phyloP scores from a whole-genome alignment of 1,284 basidiomycete genomes.

The Cryptococcus sp. region DNA sequence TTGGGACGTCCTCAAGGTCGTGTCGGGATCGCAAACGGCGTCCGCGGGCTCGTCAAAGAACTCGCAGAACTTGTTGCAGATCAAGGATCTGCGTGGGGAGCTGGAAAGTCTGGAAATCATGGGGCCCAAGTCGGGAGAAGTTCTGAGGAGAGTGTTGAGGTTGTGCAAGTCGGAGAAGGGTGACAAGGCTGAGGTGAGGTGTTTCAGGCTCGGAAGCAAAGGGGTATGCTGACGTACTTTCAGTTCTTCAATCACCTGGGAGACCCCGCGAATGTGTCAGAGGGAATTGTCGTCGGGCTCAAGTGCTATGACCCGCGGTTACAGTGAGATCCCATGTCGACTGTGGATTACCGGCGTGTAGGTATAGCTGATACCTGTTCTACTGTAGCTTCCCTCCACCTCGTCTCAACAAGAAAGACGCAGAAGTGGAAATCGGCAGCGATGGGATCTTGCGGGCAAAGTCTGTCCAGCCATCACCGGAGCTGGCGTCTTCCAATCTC shows the following conservation, averaged over 20 bases:
- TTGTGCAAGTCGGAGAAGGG: constrained; percentile 56
- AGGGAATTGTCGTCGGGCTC: constrained; percentile 71
- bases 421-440: not conserved
- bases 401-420: constrained; percentile 3
- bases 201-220: not conserved
- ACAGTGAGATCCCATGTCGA: constrained; percentile 21
- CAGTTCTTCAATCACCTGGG: constrained; percentile 68
- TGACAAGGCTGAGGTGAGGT: constrained; percentile 62
- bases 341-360: not conserved
- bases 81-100: constrained; percentile 65
- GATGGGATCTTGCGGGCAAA: constrained; percentile 24
- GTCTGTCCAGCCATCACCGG: constrained; percentile 58
- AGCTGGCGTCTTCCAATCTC: constrained; percentile 62
- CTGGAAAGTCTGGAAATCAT: constrained; percentile 80
- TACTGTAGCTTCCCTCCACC: constrained; percentile 31
- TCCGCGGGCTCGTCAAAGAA: constrained; percentile 19
- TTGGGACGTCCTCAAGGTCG: constrained; percentile 54
- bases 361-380: not conserved
- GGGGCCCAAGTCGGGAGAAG: constrained; percentile 74
- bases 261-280: constrained; percentile 64
- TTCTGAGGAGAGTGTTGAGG: constrained; percentile 68
- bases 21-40: not conserved
- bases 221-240: not conserved
- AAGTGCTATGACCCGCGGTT: constrained; percentile 68
- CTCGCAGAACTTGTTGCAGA: constrained; percentile 52